Conservation (phyloP, 305 asterid genomes). For the Fraxinus floribunda region DNA sequence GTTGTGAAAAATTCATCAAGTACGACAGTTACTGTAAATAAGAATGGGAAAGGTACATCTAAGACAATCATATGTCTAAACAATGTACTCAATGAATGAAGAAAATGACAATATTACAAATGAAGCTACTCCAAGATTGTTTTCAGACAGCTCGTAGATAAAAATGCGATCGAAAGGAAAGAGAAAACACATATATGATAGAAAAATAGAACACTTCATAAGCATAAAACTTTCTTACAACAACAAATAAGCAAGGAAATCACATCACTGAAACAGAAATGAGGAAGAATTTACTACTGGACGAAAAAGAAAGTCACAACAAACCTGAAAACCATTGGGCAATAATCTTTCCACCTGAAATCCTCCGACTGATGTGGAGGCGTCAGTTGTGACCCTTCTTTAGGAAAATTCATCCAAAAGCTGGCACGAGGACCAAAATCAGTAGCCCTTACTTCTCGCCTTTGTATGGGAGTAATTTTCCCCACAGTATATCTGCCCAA, state of each 20-base stretch:
- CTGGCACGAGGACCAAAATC: slow-evolving; percentile 91
- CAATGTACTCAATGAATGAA: neutral
- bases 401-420: slow-evolving; percentile 96
- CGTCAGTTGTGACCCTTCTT: slow-evolving; percentile 83
- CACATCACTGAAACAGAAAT: neutral
- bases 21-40: neutral
- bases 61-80: neutral
- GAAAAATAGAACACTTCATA: neutral
- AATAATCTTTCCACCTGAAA: slow-evolving; percentile 98
- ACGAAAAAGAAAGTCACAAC: slow-evolving; percentile 22
- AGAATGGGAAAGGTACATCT: neutral
- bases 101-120: slow-evolving; percentile 9
- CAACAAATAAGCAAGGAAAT: neutral
- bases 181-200: neutral
- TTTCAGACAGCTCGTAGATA: neutral
- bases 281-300: neutral
- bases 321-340: slow-evolving; percentile 99
- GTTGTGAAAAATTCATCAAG: neutral
- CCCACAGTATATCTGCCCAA: slow-evolving; percentile 89
- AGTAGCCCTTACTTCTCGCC: slow-evolving; percentile 77
- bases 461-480: slow-evolving; percentile 89
- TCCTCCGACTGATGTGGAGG: slow-evolving; percentile 95
- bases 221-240: neutral
- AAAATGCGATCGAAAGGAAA: neutral
- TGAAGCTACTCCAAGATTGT: neutral